These are phyloP conservation scores for Exophiala aquamarina DNA, from an alignment of 2,329 filamentous ascomycete species.

Conservation along the genomic window DNA sequence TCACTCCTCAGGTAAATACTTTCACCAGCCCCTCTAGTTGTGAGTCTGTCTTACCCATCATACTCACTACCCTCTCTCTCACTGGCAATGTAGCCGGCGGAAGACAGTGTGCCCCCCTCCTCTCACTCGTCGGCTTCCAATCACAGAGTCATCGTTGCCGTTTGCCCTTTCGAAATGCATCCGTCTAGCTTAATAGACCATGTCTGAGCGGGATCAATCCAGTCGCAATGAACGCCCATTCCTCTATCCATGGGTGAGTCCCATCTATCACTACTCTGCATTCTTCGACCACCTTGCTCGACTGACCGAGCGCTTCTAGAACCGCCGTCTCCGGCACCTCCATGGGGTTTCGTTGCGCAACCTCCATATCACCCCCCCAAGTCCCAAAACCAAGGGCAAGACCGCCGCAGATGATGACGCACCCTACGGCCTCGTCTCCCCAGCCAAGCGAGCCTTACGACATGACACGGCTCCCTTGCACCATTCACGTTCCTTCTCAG, in stretches of 20 bases:
- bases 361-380: constrained; percentile 64
- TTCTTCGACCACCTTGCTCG: neutral
- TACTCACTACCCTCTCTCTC: too few species aligned
- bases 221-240: constrained; percentile 42
- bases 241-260: constrained; percentile 51
- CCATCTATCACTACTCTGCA: neutral
- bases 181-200: constrained; percentile 8
- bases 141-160: too few species aligned
- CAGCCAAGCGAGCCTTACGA: constrained; percentile 63
- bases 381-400: constrained; percentile 52
- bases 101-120: too few species aligned
- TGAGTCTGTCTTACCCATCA: too few species aligned
- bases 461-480: constrained; percentile 50
- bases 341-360: constrained; percentile 86
- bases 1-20: too few species aligned
- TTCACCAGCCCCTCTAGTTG: too few species aligned
- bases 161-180: constrained; percentile 13
- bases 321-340: constrained; percentile 84
- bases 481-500: constrained; percentile 58
- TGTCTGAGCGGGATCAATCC: constrained; percentile 20
- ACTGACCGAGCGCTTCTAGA: constrained; percentile 49
- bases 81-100: too few species aligned
- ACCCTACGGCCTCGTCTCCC: constrained; percentile 64
- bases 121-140: too few species aligned
- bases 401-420: constrained; percentile 76